phyloP scores from a whole-genome alignment of 306 rosid species.

The Gastrolobium villosum region DNA sequence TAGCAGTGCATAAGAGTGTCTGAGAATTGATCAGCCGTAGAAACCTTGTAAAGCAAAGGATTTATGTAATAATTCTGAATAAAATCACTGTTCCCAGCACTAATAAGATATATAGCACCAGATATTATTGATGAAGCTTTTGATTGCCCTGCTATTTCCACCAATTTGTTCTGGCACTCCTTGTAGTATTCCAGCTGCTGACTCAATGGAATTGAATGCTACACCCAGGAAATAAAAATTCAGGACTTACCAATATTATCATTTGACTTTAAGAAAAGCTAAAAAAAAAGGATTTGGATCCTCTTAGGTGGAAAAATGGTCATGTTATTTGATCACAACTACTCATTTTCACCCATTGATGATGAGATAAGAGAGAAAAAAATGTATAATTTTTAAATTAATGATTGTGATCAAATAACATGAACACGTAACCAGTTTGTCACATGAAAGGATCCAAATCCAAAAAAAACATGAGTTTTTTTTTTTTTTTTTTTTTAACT shows the following conservation, averaged over 20 bases:
- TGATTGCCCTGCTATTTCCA: conserved; percentile 53
- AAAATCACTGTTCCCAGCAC: conserved; percentile 75
- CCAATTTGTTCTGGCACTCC: conserved; percentile 65
- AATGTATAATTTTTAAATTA: no score
- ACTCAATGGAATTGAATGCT: conserved; percentile 64
- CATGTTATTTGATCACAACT: no score
- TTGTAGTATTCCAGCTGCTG: conserved; percentile 70
- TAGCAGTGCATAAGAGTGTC: conserved; percentile 60
- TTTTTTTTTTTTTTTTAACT: background rate
- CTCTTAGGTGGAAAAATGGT: no score
- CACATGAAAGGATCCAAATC: no score
- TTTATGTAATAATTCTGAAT: conserved; percentile 73
- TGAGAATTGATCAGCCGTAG: conserved; percentile 62
- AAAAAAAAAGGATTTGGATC: no score
- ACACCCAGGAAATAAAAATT: conserved; percentile 18
- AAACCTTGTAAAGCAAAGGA: conserved; percentile 60
- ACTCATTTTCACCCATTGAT: no score
- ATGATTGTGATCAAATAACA: no score
- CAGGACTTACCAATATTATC: background rate
- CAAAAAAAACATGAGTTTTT: no score
- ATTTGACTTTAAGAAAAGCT: background rate
- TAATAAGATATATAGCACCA: conserved; percentile 60
- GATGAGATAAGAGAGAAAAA: no score
- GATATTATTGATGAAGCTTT: conserved; percentile 67
- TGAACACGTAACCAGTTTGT: no score